A percentile compares a stretch with the other conserved stretches of the same genome.
Conservation (phyloP, 192 early-diverging fungal species). For the Borealophlyctis nickersoniae region DNA sequence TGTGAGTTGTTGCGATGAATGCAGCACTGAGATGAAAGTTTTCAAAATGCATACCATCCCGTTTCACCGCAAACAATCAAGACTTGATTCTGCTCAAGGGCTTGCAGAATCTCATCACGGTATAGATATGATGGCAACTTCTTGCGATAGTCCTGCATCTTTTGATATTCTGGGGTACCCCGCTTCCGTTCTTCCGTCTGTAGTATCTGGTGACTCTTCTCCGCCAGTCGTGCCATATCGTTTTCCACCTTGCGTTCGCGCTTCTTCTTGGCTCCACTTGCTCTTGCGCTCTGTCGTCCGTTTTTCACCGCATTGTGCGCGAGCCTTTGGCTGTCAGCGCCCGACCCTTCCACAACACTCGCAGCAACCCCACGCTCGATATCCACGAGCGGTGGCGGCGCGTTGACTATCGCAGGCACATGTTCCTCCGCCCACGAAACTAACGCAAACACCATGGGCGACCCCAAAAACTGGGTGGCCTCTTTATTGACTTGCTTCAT, state of each 20-base stretch:
- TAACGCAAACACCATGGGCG: conserved; percentile 46
- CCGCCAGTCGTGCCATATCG: not conserved
- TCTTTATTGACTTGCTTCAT: conserved; percentile 27
- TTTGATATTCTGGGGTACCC: conserved; percentile 14
- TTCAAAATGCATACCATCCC: conserved; percentile 37
- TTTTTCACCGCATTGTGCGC: not conserved
- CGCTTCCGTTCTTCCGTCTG: conserved; percentile 13
- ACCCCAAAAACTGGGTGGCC: conserved; percentile 22
- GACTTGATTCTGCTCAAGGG: conserved; percentile 46
- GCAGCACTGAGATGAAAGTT: not conserved
- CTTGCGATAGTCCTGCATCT: conserved; percentile 44
- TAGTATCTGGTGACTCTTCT: not conserved
- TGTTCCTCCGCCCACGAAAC: conserved; percentile 40
- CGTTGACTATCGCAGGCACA: conserved; percentile 16
- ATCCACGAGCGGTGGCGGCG: conserved; percentile 21
- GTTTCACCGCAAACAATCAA: conserved; percentile 79
- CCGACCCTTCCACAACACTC: not conserved
- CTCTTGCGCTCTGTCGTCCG: not conserved
- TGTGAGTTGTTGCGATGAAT: not conserved
- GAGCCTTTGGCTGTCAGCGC: not conserved
- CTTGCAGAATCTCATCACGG: conserved; percentile 52
- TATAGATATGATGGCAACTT: conserved; percentile 62
- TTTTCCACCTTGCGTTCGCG: not conserved
- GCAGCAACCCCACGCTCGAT: not conserved
- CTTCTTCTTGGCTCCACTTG: not conserved